Evolutionary conservation across 768 basidiomycete species (phyloP), one percentile per base, ranked within the genome.

Genomic region (Suillus occidentalis): DNA sequence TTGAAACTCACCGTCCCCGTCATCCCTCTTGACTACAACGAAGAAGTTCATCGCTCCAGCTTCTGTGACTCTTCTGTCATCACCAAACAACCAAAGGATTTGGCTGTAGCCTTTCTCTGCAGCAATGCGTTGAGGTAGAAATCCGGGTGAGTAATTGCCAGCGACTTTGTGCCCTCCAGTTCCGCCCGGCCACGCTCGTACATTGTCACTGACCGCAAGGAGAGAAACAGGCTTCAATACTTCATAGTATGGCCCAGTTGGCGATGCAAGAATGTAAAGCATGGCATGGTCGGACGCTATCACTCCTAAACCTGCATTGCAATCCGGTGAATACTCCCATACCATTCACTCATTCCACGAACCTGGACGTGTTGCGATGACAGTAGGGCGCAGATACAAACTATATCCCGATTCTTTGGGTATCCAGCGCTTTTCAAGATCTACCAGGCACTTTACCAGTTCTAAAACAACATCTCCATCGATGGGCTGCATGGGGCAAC

Each of bases 11-110:
- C 85, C 81, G 3, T 69, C 53, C 2, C 86, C 89, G 68, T 89
- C 85, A 10, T 83, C 82, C 10, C 85, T 77, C 72, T 83, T 78
- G 59, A 90, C 77, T 1, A 88, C 89, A 16, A 85, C 82, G 67
- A 94, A 92, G 61, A 94, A 81, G 74, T 95, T 95, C 93, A 94
- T 95, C 14, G 88, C 82, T 55, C 93, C 85, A 49, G 85, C 90
- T 72, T 90, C 85, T 0, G 83, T 85, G 16, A 86, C 75, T 25
- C 65, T 67, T 61, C 83, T 84, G 20, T 88, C 78, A 1, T 89
- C 81, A 2, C 89, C 91, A 36, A 88, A 80, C 16, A 95, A 71
- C 92, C 93, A 94, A 6, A 95, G 77, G 65, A 91, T 87, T 75
- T 93, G 91, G 52, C 87, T 83, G 71, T 93, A 94, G 0, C 92